Base-by-base conservation (phyloP, 2,329 filamentous ascomycete species). In the Apiospora pterosperma region DNA sequence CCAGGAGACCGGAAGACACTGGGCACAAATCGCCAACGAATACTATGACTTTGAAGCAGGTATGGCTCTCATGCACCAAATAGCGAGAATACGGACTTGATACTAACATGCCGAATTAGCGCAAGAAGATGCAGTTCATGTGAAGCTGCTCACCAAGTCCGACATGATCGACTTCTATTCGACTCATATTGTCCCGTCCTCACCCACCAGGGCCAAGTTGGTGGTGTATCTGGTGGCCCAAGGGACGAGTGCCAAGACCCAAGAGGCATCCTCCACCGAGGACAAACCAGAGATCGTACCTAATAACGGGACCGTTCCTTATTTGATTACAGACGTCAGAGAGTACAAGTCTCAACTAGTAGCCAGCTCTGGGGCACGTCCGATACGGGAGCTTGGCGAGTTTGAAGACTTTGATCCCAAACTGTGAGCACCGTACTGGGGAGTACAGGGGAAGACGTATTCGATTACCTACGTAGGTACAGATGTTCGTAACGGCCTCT, bases 1-100 rank as follows among this genome's bases (percentile, higher is more conserved):
- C 66, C 91, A 95, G 69, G 96, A 99, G 79, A 93, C 90, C 5
- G 85, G 84, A 63, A 86, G 92, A 55, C 90, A 96, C 75, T 97
- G 93, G 94, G 84, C 84, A 61, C 92, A 97, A 73, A 92, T 99
- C 70, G 86, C 88, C 61, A 91, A 85, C 62, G 94, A 97, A 75
- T 92, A 90, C 70, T 96, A 94, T 76, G 93, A 97, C 77, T 99
- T 98, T 77, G 85, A 93, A 72, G 88, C 91, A 75, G 88, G 95
- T 93, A 83, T 77, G 87, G 28, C 28, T 21, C 48, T 81, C 44
- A 31, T n/a, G 31, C 48, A 16, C 28, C 7, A 4, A 28, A 6
- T 5, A 21, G 16, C 48, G 28, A 10, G 6, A 21, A 34, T 19
- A 84, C 88, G 2, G 98, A 98, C 82, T 79, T 99, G 62, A 62